A percentile compares a stretch with the other conserved stretches of the same genome.
phyloP scores from a whole-genome alignment of 768 basidiomycete genomes.

The Myochromella boudieri region DNA sequence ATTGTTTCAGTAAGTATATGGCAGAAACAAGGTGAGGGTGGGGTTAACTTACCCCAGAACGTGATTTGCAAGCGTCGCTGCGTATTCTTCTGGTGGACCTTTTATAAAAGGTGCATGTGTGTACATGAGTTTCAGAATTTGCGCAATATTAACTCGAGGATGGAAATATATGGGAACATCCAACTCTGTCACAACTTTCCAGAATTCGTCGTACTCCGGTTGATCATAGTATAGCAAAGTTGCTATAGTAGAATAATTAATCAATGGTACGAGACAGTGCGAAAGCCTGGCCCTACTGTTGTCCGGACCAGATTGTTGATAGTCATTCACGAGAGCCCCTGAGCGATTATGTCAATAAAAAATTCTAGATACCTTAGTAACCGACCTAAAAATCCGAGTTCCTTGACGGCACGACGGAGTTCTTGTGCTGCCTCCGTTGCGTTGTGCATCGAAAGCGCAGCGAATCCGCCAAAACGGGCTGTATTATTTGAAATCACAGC shows the following conservation, averaged over 20 bases:
- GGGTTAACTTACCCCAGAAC: slow-evolving; percentile 30
- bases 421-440: slow-evolving; percentile 39
- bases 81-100: slow-evolving; percentile 36
- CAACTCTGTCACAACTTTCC: slow-evolving; percentile 35
- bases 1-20: background rate
- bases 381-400: slow-evolving; percentile 39
- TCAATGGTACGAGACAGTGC: background rate
- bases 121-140: slow-evolving; percentile 25
- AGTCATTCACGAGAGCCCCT: slow-evolving; percentile 44
- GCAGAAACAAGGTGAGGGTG: background rate
- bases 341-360: background rate
- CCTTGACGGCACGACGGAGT: slow-evolving; percentile 36
- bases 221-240: slow-evolving; percentile 38
- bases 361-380: background rate
- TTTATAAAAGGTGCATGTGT: slow-evolving; percentile 32
- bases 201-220: slow-evolving; percentile 38
- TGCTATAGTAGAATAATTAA: slow-evolving; percentile 21
- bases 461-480: slow-evolving; percentile 40
- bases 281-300: slow-evolving; percentile 25
- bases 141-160: slow-evolving; percentile 30
- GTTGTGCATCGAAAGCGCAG: slow-evolving; percentile 43
- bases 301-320: slow-evolving; percentile 41
- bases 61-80: slow-evolving; percentile 38
- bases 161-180: slow-evolving; percentile 41
- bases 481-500: slow-evolving; percentile 37